Percentiles rank a stretch among this genome's conserved stretches.
Evolutionary conservation across 352 stramenopile species (phyloP).

Genomic region (Globisporangium uncinulatum): DNA sequence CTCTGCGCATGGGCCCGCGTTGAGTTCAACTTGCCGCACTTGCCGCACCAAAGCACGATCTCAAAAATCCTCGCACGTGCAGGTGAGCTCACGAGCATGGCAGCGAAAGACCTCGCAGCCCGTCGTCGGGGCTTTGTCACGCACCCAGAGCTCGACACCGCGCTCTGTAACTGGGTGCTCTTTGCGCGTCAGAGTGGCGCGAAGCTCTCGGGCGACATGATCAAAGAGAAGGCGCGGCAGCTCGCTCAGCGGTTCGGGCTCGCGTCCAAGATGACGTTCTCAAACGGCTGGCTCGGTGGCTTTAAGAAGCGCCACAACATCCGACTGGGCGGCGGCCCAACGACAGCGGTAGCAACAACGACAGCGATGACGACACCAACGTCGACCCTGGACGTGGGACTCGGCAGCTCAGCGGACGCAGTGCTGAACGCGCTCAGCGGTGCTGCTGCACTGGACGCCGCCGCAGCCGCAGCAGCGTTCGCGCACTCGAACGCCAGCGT

Average conservation of each 20-base stretch:
- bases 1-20: constrained; percentile 52
- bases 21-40: constrained; percentile 49
- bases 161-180: constrained; percentile 59
- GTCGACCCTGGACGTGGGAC: no score
- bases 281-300: constrained; percentile 52
- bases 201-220: constrained; percentile 56
- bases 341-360: not conserved
- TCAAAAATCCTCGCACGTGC: constrained; percentile 52
- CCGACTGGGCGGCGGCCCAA: constrained; percentile 24
- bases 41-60: constrained; percentile 59
- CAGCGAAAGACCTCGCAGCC: constrained; percentile 30
- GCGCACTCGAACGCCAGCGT: constrained; percentile 1
- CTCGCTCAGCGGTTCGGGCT: constrained; percentile 37
- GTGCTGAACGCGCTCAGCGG: not conserved
- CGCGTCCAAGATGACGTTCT: constrained; percentile 49
- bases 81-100: constrained; percentile 43
- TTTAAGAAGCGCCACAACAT: constrained; percentile 61
- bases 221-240: constrained; percentile 46
- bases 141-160: constrained; percentile 52
- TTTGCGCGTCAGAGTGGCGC: constrained; percentile 35
- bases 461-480: not conserved
- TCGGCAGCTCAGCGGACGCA: not conserved
- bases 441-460: no score
- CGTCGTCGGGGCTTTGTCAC: constrained; percentile 37
- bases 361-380: not conserved